Percentiles rank a stretch among this genome's conserved stretches.
Evolutionary conservation across 2,329 filamentous ascomycete genomes (phyloP).

Genomic region (Xylariaceae sp.): DNA sequence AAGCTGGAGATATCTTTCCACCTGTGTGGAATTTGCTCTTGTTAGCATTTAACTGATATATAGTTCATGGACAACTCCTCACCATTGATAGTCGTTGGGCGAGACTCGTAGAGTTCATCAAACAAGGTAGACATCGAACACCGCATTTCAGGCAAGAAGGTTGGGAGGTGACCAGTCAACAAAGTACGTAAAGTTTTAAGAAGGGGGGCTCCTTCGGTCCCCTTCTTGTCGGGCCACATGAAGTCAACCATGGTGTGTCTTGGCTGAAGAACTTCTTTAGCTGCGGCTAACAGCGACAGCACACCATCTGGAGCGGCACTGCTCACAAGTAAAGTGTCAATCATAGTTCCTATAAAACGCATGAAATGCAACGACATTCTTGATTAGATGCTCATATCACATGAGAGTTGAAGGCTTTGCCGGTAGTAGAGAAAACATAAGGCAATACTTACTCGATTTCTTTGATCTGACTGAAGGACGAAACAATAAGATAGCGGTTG

Average conservation of each 20-base stretch:
- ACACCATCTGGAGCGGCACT: not conserved
- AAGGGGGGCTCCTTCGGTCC: not conserved
- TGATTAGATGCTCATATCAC: too few species aligned
- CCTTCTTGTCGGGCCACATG: not conserved
- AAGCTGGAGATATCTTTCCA: not conserved
- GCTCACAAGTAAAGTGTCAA: too few species aligned
- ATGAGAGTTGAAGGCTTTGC: not conserved
- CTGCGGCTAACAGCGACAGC: not conserved
- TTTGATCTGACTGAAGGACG: not conserved
- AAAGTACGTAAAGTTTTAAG: not conserved
- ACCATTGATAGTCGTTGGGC: not conserved
- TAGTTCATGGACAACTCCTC: not conserved
- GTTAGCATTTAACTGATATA: not conserved
- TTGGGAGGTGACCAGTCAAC: not conserved
- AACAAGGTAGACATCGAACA: not conserved
- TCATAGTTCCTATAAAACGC: too few species aligned
- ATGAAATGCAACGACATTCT: too few species aligned
- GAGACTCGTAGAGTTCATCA: not conserved
- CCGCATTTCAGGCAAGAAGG: not conserved
- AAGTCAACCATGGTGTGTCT: conserved; percentile 1
- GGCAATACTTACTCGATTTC: not conserved
- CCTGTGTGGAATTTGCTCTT: not conserved
- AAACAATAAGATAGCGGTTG: not conserved
- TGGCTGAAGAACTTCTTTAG: conserved; percentile 1
- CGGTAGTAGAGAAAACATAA: not conserved